Base-by-base conservation (phyloP, 202 grass and related monocot genomes). In the Schoenoplectus triqueter region DNA sequence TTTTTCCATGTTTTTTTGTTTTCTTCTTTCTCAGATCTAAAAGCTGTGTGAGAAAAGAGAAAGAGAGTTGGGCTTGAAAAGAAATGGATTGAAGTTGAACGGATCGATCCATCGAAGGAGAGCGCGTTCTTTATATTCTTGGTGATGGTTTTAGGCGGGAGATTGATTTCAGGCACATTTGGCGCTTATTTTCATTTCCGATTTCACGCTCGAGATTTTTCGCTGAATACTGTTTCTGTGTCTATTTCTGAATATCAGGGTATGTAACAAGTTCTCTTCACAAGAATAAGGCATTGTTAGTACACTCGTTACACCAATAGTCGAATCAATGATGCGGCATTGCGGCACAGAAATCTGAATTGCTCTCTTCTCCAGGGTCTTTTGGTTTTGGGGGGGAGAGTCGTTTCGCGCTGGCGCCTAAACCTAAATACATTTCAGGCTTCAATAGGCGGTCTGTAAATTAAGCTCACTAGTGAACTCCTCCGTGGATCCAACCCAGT, bases 1-100 rank as follows among this genome's bases (percentile, higher is more conserved):
- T 46, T 68, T 91, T 60, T 44, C 86, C 49, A 88, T 92, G 6
- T 80, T 88, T 64, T 80, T 66, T 69, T 55, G 41, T 54, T 14
- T 74, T 42, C 21, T 70, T 42, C 7, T 64, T 39, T 31, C 17
- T 81, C 21, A 40, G 44, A 71, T 74, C 64, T 66, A 10, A 82
- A 57, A 19, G 22, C 11, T 51, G 47, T 31, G 31, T 31, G 31
- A 31, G 31, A 31, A 31, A 31, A 31, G 31, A 72, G 75, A 59
- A 1, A 6, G 49, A 31, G 66, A 54, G 64, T 44, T 0, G n/a
- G 67, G 44, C 2, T 47, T 45, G 10, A 7, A 54, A 20, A 84
- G 44, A 40, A 73, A 52, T 67, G 10, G 39, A 50, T 6, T 2
- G 59, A 48, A 20, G 64, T 66, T 9, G 6, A 40, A 31, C 10